phyloP scores from a whole-genome alignment of 2,329 filamentous ascomycete genomes.

The Lachnellula arida region DNA sequence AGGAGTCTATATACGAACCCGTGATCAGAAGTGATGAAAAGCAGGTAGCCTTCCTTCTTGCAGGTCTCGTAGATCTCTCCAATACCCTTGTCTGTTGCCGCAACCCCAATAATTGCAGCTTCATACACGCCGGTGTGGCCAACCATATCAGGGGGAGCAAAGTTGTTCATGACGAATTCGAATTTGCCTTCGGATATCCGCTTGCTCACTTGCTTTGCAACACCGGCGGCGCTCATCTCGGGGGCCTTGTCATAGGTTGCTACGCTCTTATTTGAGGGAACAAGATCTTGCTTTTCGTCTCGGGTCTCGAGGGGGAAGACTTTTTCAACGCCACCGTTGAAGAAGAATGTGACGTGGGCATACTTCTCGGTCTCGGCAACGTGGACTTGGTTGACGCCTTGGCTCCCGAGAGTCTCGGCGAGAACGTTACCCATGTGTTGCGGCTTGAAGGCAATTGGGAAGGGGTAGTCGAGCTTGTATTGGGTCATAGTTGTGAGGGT shows the following conservation, averaged over 20 bases:
- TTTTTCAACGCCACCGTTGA: constrained; percentile 98
- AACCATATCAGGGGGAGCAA: constrained; percentile 98
- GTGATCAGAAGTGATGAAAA: constrained; percentile 96
- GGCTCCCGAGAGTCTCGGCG: constrained; percentile 90
- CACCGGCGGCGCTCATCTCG: constrained; percentile 89
- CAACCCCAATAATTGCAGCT: constrained; percentile 78
- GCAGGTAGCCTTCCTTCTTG: constrained; percentile 86
- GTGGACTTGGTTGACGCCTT: constrained; percentile 88
- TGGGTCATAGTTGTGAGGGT: constrained; percentile 93
- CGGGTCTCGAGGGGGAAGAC: constrained; percentile 87
- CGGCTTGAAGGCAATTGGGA: constrained; percentile 86
- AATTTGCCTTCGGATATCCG: constrained; percentile 79
- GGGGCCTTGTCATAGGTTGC: constrained; percentile 93
- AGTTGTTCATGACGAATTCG: constrained; percentile 99
- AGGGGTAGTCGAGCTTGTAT: constrained; percentile 94
- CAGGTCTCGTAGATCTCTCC: constrained; percentile 88
- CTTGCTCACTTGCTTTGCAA: constrained; percentile 86
- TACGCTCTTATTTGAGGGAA: constrained; percentile 84
- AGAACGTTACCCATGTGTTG: constrained; percentile 98
- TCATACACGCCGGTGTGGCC: constrained; percentile 98
- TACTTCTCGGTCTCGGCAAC: constrained; percentile 99
- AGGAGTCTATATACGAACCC: constrained; percentile 48
- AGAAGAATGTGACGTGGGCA: constrained; percentile 99
- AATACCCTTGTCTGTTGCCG: constrained; percentile 90
- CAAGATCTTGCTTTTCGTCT: constrained; percentile 72